phyloP scores from a whole-genome alignment of 164 flowering plant genomes.

The Cinnamomum micranthum region DNA sequence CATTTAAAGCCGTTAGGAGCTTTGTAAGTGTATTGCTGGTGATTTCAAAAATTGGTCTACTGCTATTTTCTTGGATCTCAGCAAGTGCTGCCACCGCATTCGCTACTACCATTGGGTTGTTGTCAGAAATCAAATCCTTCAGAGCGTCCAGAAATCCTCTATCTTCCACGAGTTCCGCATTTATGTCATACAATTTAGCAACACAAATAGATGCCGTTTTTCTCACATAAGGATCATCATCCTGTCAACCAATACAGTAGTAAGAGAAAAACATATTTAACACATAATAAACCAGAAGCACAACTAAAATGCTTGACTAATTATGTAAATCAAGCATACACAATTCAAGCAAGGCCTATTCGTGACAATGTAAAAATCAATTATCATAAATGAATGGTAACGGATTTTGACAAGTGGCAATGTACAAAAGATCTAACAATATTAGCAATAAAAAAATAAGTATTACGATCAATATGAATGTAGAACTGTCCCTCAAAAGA shows the following conservation, averaged over 20 bases:
- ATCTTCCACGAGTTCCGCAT: conserved; percentile 99
- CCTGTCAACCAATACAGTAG: conserved; percentile 42
- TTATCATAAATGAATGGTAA: too few species aligned
- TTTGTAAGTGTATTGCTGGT: conserved; percentile 85
- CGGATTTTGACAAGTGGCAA: background rate
- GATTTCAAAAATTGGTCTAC: conserved; percentile 79
- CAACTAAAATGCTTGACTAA: background rate
- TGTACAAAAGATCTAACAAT: background rate
- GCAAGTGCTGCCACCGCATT: conserved; percentile 99
- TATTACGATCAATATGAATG: background rate
- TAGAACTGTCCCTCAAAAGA: background rate
- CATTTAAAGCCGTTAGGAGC: conserved; percentile 97
- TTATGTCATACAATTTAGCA: conserved; percentile 96
- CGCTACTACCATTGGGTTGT: conserved; percentile 99
- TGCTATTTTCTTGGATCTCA: conserved; percentile 93
- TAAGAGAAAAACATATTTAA: conserved; percentile 6
- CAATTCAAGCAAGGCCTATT: background rate
- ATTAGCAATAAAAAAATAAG: background rate
- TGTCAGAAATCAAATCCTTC: conserved; percentile 97
- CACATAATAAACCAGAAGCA: conserved; percentile 2
- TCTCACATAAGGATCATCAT: conserved; percentile 99
- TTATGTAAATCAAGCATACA: background rate
- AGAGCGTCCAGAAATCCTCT: conserved; percentile 93
- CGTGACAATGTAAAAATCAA: background rate
- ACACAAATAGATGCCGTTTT: conserved; percentile 99